Conservation (phyloP, 345 rosid genomes). For the Corymbia maculata region DNA sequence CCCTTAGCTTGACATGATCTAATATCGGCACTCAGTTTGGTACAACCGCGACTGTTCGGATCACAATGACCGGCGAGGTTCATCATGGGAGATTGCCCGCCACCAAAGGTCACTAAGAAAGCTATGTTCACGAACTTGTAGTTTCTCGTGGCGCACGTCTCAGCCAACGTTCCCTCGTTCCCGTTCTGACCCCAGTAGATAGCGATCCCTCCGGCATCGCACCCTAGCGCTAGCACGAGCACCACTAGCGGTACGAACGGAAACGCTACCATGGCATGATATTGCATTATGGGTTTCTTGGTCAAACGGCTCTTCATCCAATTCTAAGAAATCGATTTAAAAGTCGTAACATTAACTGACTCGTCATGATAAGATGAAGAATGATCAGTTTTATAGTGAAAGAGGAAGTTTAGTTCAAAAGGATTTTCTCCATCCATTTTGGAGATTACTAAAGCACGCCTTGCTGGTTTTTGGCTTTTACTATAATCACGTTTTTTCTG, state of each 20-base stretch:
- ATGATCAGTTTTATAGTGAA: rapidly evolving
- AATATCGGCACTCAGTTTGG: not conserved
- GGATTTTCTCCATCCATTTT: rapidly evolving
- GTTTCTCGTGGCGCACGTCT: slow-evolving; percentile 30
- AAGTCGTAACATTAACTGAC: rapidly evolving
- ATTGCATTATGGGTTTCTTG: rapidly evolving
- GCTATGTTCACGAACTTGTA: slow-evolving; percentile 39
- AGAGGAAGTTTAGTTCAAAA: rapidly evolving
- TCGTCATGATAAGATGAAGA: rapidly evolving
- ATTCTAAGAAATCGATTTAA: not conserved
- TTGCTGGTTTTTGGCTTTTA: rapidly evolving
- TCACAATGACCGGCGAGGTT: slow-evolving; percentile 50
- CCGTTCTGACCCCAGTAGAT: slow-evolving; percentile 50
- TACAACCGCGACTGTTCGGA: not conserved
- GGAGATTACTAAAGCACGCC: not conserved
- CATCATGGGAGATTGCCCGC: slow-evolving; percentile 25
- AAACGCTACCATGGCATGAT: rapidly evolving
- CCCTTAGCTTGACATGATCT: not conserved
- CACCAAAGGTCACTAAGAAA: slow-evolving; percentile 41
- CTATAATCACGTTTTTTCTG: not conserved
- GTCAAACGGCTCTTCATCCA: not conserved
- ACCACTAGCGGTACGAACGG: rapidly evolving
- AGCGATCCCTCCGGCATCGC: slow-evolving; percentile 8
- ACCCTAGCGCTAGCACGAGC: not conserved
- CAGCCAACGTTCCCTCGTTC: slow-evolving; percentile 32